phyloP scores from a whole-genome alignment of 768 basidiomycete genomes.

The Collybia mongolica region DNA sequence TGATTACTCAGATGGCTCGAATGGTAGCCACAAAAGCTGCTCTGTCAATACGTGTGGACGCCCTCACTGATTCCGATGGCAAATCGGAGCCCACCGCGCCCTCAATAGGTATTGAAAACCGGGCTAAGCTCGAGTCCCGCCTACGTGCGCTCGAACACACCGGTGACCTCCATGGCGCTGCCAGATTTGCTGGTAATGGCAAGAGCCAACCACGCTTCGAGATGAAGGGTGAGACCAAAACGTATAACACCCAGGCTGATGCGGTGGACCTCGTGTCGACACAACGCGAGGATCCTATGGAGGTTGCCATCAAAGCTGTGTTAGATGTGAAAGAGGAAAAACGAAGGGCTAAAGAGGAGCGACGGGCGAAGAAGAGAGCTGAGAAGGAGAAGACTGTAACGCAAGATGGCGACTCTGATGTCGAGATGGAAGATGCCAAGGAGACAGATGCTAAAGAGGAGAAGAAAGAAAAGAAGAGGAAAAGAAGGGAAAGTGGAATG shows the following conservation, averaged over 20 bases:
- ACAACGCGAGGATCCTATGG: conserved; percentile 77
- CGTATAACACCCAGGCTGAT: conserved; percentile 88
- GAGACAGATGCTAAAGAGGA: conserved; percentile 48
- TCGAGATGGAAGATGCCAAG: conserved; percentile 27
- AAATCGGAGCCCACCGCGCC: conserved; percentile 83
- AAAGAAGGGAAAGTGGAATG: conserved; percentile 59
- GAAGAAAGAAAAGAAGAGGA: conserved; percentile 45
- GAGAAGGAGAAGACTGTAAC: conserved; percentile 39
- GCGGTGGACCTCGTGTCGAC: conserved; percentile 81
- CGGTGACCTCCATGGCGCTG: conserved; percentile 68
- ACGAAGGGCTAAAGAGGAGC: conserved; percentile 76
- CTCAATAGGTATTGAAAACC: conserved; percentile 89
- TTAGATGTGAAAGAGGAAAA: conserved; percentile 89
- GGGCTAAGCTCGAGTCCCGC: conserved; percentile 93
- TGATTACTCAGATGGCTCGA: conserved; percentile 79
- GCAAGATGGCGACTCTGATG: conserved; percentile 30
- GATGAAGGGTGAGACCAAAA: conserved; percentile 74
- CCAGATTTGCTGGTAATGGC: conserved; percentile 58
- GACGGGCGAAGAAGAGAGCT: conserved; percentile 65
- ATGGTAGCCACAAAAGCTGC: conserved; percentile 99
- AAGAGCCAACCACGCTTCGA: conserved; percentile 81
- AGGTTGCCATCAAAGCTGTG: conserved; percentile 70
- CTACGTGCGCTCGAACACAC: conserved; percentile 87
- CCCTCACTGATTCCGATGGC: conserved; percentile 87
- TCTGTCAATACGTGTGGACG: conserved; percentile 96